Base-by-base conservation (phyloP, 345 rosid species). In the Euphorbia pulcherrima region DNA sequence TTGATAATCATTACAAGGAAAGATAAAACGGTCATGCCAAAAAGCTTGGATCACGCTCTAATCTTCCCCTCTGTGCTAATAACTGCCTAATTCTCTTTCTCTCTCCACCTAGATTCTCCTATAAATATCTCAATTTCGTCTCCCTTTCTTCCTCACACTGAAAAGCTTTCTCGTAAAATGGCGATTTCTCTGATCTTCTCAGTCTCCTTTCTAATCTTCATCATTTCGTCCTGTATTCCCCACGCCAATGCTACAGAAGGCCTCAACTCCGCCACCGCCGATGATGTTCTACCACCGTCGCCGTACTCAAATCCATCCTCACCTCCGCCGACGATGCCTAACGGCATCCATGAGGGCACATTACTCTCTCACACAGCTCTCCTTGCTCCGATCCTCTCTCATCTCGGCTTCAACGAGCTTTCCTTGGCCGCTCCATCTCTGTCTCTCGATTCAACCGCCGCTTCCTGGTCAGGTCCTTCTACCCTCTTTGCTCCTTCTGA, bases 401-500 rank as follows among this genome's bases (percentile, higher is more conserved):
- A 85, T 62, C 92, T 87, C 67, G 88, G 89, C 69, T 87, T 77
- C 81, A 82, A 74, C 72, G 85, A 82, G 68, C 84, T 87, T 17
- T 79, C 92, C 57, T 74, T 64, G 30, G 88, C 83, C 0, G 85
- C 83, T 37, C 85, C 86, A 2, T 80, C 86, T 3, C 84, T 83
- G 72, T 66, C 83, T 35, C 57, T 64, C 50, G 82, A 74, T 37
- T 62, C 85, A 41, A 14, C 79, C 68, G 40, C 70, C 69, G 55
- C 76, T 61, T 50, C 69, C 28, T 83, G 86, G 92, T 79, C 83
- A n/a, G 88, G 89, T 2, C 92, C 89, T 4, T 83, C 82, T 50
- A 87, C 92, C 46, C 65, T 87, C 73, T 87, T 87, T 62, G 89
- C 89, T 53, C 84, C 92, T 12, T 78, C 85, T 17, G 87, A 83